A percentile compares a stretch with the other conserved stretches of the same genome.
Conservation (phyloP, 441 rosid species). For the Biscutella laevigata region DNA sequence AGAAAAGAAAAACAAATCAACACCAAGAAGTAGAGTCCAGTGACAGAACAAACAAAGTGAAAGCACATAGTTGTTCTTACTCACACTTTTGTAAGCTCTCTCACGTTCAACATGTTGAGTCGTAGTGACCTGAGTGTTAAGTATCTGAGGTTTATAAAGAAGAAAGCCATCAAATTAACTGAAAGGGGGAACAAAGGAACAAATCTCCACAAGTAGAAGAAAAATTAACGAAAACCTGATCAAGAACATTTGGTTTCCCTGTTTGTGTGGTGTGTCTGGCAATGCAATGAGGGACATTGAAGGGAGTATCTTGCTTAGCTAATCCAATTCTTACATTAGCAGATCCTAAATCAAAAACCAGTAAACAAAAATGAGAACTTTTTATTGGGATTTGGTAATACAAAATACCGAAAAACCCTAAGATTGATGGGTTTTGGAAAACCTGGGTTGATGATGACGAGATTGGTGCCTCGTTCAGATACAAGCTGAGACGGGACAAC, state of each 20-base stretch:
- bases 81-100: slow-evolving; percentile 74
- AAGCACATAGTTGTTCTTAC: slow-evolving; percentile 11
- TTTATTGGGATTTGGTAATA: background rate
- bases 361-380: no score
- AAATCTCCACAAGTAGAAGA: background rate
- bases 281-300: slow-evolving; percentile 60
- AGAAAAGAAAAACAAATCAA: background rate
- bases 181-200: background rate
- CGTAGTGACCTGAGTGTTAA: slow-evolving; percentile 75
- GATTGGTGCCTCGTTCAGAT: slow-evolving; percentile 70
- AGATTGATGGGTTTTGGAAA: background rate
- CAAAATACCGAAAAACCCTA: background rate
- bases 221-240: slow-evolving; percentile 43
- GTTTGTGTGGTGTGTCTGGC: slow-evolving; percentile 45
- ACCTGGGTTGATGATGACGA: slow-evolving; percentile 83
- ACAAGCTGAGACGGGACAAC: slow-evolving; percentile 83
- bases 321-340: slow-evolving; percentile 65
- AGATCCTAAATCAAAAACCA: slow-evolving; percentile 41
- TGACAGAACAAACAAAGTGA: background rate
- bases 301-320: slow-evolving; percentile 66
- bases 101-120: slow-evolving; percentile 76
- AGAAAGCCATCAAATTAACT: background rate
- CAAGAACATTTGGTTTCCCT: slow-evolving; percentile 45
- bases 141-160: slow-evolving; percentile 37
- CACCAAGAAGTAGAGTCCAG: background rate